Evolutionary conservation across 2,329 filamentous ascomycete genomes (phyloP).

Genomic region (Cercospora sesami): DNA sequence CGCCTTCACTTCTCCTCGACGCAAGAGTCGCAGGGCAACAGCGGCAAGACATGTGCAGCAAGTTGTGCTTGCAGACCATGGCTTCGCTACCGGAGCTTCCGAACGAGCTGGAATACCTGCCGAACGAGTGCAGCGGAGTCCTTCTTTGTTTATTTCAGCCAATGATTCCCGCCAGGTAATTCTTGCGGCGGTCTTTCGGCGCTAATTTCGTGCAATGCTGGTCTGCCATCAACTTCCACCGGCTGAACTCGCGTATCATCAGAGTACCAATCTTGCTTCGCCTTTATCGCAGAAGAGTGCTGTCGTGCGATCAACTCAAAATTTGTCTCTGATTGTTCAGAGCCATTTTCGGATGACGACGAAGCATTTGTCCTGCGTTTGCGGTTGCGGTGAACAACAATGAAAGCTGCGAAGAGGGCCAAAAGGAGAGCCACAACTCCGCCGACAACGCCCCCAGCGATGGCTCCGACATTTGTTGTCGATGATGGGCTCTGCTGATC

Average conservation of each 20-base stretch:
- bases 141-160: neutral
- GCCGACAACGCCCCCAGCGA: neutral
- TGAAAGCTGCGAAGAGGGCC: neutral
- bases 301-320: neutral
- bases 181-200: neutral
- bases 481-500: neutral
- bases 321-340: neutral
- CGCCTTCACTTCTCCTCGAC: no score
- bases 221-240: neutral
- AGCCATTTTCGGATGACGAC: neutral
- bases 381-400: neutral
- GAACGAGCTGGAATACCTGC: no score
- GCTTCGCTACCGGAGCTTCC: no score
- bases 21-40: no score
- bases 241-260: neutral
- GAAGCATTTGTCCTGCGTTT: neutral
- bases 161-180: neutral
- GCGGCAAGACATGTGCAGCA: no score
- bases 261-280: neutral
- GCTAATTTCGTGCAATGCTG: neutral
- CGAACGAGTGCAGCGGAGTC: neutral
- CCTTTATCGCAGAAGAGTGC: neutral
- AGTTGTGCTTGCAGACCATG: no score
- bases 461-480: neutral
- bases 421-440: neutral